phyloP scores from a whole-genome alignment of 73 alveolate species.

The Uronychia binucleata region DNA sequence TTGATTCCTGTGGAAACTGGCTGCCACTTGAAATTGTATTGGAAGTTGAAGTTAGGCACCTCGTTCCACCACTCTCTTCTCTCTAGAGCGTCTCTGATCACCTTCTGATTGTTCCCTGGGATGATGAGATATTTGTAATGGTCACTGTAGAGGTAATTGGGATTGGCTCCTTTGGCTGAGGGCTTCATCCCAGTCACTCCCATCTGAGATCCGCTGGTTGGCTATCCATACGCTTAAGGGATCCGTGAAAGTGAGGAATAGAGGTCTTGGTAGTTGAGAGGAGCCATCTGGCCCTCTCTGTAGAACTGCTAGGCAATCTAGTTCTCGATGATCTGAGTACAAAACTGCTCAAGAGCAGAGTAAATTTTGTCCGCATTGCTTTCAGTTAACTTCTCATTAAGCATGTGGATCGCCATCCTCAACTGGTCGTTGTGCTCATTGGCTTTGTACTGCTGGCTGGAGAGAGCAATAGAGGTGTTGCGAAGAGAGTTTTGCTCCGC shows the following conservation, averaged over 20 bases:
- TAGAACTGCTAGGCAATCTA: not conserved
- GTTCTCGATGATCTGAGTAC: not conserved
- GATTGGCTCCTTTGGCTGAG: not conserved
- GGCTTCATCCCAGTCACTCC: too few species aligned
- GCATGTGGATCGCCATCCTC: not conserved
- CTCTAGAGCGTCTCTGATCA: constrained; percentile 56
- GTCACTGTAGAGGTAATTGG: constrained; percentile 6
- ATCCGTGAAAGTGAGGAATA: too few species aligned
- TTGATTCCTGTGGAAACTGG: constrained; percentile 77
- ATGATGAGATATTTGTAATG: constrained; percentile 47
- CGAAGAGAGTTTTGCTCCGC: too few species aligned
- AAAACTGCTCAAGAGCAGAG: not conserved
- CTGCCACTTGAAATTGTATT: constrained; percentile 85
- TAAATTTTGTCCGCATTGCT: not conserved
- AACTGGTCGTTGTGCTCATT: not conserved
- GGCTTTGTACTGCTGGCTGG: not conserved
- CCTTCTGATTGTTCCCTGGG: constrained; percentile 75
- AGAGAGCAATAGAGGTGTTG: not conserved
- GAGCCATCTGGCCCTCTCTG: not conserved
- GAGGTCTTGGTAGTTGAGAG: not conserved
- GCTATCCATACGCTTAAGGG: too few species aligned
- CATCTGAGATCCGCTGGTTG: too few species aligned
- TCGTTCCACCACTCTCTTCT: constrained; percentile 70
- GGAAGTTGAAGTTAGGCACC: constrained; percentile 21
- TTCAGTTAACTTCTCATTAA: not conserved